Evolutionary conservation across 345 rosid genomes (phyloP), one percentile per base, ranked within the genome.

Genomic region (Clarkia xantiana): DNA sequence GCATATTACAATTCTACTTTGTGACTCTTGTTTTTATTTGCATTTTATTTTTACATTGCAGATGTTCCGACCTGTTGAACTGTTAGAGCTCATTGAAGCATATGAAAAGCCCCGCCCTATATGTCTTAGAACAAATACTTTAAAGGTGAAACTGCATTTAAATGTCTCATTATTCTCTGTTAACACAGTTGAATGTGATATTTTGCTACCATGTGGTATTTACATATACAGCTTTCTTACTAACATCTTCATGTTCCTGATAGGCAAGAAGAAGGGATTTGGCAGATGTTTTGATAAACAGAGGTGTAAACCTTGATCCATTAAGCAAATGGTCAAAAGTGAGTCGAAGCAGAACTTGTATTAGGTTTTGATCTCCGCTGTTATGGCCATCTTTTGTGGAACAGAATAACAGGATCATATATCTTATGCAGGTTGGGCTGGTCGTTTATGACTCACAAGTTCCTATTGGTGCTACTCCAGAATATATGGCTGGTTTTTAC

Each of bases 291-390:
- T 87, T 91, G 53, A 73, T 82, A 44, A 86, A 91, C 67, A 79
- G 94, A 71, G 98, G 98, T 47, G 96, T 91, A 57, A 87, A 91
- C 60, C 68, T 91, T 17, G 94, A 86, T 59, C 96, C 95, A 29
- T 64, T 91, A 61, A 76, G 94, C 81, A 91, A 86, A 65, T 91
- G 98, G 96, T 91, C 98, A 7, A 91, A 91, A 68, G 96, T 91
- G 71, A 67, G 64, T 29, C 14, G 23, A 29, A 4, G 36, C 47
- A 12, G 9, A n/a, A 11, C 18, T 41, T 16, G 18, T 58, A 47
- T 34, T 18, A 11, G 13, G 8, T 17, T 18, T 15, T 34, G 20
- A 18, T 38, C 41, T 19, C 44, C 17, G 36, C 8, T 29, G 8
- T 29, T 29, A 29, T 10, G 7, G 5, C 9, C 36, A 1, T 55